phyloP scores from a whole-genome alignment of 192 early-diverging fungal genomes.

The Coemansia sp. region DNA sequence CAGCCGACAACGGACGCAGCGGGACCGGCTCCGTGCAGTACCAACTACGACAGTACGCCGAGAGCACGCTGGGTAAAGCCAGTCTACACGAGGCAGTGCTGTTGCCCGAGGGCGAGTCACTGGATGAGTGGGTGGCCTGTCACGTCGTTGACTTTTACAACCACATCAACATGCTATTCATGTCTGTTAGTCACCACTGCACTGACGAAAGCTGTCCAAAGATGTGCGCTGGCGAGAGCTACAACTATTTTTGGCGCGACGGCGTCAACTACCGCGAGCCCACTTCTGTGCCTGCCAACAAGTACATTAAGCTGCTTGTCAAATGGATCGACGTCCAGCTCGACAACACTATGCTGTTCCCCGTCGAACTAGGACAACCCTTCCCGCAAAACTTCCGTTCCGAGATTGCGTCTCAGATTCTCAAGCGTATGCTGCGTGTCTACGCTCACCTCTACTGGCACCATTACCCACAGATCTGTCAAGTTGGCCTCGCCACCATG shows the following conservation, averaged over 20 bases:
- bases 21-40: slow-evolving; percentile 48
- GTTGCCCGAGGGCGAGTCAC: slow-evolving; percentile 84
- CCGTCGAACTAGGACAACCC: slow-evolving; percentile 68
- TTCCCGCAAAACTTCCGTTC: slow-evolving; percentile 75
- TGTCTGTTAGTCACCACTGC: slow-evolving; percentile 81
- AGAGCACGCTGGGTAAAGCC: slow-evolving; percentile 75
- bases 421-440: slow-evolving; percentile 85
- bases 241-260: slow-evolving; percentile 90
- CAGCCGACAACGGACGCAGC: slow-evolving; percentile 12
- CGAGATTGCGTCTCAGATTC: slow-evolving; percentile 67
- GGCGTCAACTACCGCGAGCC: slow-evolving; percentile 83
- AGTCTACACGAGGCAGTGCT: slow-evolving; percentile 75
- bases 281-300: slow-evolving; percentile 80
- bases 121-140: slow-evolving; percentile 92
- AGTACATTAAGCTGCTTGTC: slow-evolving; percentile 87
- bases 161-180: slow-evolving; percentile 94
- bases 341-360: slow-evolving; percentile 87
- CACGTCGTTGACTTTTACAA: slow-evolving; percentile 95
- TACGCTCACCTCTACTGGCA: slow-evolving; percentile 93
- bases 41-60: slow-evolving; percentile 59
- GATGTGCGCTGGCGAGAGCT: slow-evolving; percentile 86
- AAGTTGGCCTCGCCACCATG: slow-evolving; percentile 80
- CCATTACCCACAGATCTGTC: slow-evolving; percentile 74
- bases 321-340: slow-evolving; percentile 79
- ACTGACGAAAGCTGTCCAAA: slow-evolving; percentile 83